Evolutionary conservation across 768 basidiomycete genomes (phyloP), one percentile per base, ranked within the genome.

Genomic region (Kwoniella sp.): DNA sequence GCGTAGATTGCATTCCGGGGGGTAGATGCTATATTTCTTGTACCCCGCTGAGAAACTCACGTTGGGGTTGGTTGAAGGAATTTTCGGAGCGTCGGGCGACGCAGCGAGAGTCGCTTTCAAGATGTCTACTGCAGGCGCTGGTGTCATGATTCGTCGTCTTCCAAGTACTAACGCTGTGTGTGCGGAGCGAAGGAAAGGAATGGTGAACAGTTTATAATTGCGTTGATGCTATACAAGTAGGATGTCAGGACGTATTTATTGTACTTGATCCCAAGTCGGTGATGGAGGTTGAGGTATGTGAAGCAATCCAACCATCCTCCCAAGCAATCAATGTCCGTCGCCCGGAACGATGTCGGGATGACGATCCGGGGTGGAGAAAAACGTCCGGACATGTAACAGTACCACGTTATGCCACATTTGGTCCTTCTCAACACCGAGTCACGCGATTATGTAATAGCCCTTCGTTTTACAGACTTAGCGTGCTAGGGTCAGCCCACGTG

Each of bases 101-200:
- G 29, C 22, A 45, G 41, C 41, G 17, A 48, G 50, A 12, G 48
- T 63, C 22, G 62, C 53, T 51, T 63, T 63, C 45, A 63, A 29
- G 25, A 57, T 30, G 13, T 63, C 62, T 23, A 31, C 25, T 11
- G 55, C 48, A 50, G 62, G 62, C 17, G 55, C 26, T 31, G 62
- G 62, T 31, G 56, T 54, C 47, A 45, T 63, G 20, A 25, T n/a
- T 5, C 60, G 50, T 26, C 31, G 38, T 48, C 45, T 30, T 23
- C n/a, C n/a, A n/a, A n/a, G n/a, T n/a, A 45, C 5, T 5, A 34
- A 34, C 34, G 34, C 13, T 34, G 34, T 34, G 13, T 5, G 5
- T 5, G 13, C 34, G 5, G 34, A 34, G 13, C 34, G 41, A 11
- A 45, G 15, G 41, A 45, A 17, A 7, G 41, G 20, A 11, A 45